Evolutionary conservation across 371 early-diverging fungal species (phyloP).

Genomic region (Mortierella sp.): DNA sequence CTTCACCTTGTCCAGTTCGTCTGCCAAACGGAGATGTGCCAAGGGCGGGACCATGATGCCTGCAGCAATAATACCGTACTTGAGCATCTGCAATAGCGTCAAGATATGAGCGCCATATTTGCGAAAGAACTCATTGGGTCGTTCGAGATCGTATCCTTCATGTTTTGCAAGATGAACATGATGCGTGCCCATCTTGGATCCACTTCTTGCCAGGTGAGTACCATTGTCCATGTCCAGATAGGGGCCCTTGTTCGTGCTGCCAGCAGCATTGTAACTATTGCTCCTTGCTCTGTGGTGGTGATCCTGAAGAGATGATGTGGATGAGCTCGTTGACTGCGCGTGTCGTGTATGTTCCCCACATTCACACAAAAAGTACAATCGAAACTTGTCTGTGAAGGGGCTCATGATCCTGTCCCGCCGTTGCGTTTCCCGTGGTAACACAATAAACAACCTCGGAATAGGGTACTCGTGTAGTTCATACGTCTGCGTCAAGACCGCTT

Average conservation of each 20-base stretch:
- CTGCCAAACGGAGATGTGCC: constrained; percentile 8
- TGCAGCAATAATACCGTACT: constrained; percentile 26
- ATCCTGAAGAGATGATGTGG: background rate
- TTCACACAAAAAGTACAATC: constrained; percentile 40
- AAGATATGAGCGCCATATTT: constrained; percentile 32
- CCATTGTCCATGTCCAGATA: background rate
- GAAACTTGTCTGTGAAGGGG: constrained; percentile 25
- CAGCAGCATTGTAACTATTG: no score
- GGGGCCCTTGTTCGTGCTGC: no score
- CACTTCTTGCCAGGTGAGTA: background rate
- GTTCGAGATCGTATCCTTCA: constrained; percentile 42
- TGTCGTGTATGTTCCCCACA: constrained; percentile 33
- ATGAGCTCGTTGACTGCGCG: background rate
- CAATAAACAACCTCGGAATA: constrained; percentile 42
- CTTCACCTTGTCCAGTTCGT: constrained; percentile 11
- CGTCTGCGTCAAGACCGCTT: constrained; percentile 31
- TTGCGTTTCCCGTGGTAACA: constrained; percentile 18
- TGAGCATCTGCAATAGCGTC: constrained; percentile 28
- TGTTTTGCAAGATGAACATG: constrained; percentile 45
- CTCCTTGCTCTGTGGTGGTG: background rate
- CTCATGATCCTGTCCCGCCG: constrained; percentile 12
- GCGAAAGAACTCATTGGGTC: constrained; percentile 42
- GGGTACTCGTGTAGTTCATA: constrained; percentile 42
- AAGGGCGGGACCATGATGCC: constrained; percentile 29
- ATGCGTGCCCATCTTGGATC: constrained; percentile 6